A percentile compares a stretch with the other conserved stretches of the same genome.
Evolutionary conservation across 345 rosid species (phyloP).

Genomic region (Hibiscus syriacus): DNA sequence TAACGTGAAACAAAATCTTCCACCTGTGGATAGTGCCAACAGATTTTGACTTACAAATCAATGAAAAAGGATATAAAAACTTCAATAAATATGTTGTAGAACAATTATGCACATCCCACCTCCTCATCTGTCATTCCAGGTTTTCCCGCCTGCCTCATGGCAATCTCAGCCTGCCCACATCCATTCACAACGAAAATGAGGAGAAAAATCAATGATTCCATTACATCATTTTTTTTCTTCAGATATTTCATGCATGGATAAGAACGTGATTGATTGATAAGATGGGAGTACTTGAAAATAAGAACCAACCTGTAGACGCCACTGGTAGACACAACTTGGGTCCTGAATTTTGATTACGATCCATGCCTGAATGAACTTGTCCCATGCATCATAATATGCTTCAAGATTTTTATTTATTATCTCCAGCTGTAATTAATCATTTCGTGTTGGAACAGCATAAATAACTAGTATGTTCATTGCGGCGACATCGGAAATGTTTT

Average conservation of each 20-base stretch:
- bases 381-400: constrained; percentile 83
- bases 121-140: constrained; percentile 91
- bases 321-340: constrained; percentile 76
- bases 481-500: background rate
- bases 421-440: constrained; percentile 46
- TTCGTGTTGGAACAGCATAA: background rate
- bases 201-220: background rate
- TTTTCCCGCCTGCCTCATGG: constrained; percentile 82
- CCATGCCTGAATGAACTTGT: constrained; percentile 79
- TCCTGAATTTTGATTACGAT: constrained; percentile 80
- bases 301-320: constrained; percentile 86
- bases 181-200: background rate
- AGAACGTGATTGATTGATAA: no score
- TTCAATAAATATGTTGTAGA: background rate
- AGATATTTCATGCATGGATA: background rate
- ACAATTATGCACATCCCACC: constrained; percentile 28
- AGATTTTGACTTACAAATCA: background rate
- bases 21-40: constrained; percentile 40
- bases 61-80: no score
- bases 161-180: constrained; percentile 72
- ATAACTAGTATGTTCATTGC: background rate
- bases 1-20: constrained; percentile 88
- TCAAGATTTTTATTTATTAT: constrained; percentile 70
- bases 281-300: no score
- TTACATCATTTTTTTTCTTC: background rate